Base-by-base conservation (phyloP, 352 stramenopile species). In the Aphanomyces stellatus region DNA sequence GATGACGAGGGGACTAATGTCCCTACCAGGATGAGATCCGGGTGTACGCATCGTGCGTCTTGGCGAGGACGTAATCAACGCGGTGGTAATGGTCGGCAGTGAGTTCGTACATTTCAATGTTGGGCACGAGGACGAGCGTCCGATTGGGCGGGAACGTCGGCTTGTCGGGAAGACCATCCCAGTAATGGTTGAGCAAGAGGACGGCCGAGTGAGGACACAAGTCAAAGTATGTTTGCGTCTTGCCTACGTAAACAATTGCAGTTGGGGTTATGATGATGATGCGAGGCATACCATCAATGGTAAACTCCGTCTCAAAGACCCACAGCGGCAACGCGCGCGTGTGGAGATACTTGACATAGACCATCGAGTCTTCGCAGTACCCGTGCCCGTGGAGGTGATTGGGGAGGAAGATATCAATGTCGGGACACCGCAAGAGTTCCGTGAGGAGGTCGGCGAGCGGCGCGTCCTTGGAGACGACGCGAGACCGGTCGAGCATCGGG, bases 171-270 rank as follows among this genome's bases (percentile, higher is more conserved):
- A 74, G 40, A 2, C 17, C 62, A 10, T 79, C 63, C 77, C 76
- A 85, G 56, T 85, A 81, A 49, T 82, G 77, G 51, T 85, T 85
- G 28, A 85, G 73, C 60, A 85, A 81, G 8, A 85, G 62, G 69
- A 85, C 65, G 19, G 74, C 72, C 7, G 70, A 82, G 27, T 62
- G 69, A 2, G 76, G 76, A 15, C 77, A 85, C 43, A 85, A 55
- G 15, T 88, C 80, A 43, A 75, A 75, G 70, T 88, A 88, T 48
- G 72, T 76, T n/a, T 46, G 37, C 11, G 13, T 46, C 11, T 11
- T 46, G 11, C 37, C 37, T 46, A 46, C 37, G 37, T n/a, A 19
- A 46, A n/a, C 0, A 19, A 46, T 43, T 46, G 19, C 25, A 6
- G 25, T n/a, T 46, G 11, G n/a, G 37, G 11, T 46, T 19, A n/a